Percentiles rank a stretch among this genome's conserved stretches.
These are phyloP conservation scores for Huntiella abstrusa DNA, from an alignment of 2,329 filamentous ascomycete genomes.

Conservation along the genomic window DNA sequence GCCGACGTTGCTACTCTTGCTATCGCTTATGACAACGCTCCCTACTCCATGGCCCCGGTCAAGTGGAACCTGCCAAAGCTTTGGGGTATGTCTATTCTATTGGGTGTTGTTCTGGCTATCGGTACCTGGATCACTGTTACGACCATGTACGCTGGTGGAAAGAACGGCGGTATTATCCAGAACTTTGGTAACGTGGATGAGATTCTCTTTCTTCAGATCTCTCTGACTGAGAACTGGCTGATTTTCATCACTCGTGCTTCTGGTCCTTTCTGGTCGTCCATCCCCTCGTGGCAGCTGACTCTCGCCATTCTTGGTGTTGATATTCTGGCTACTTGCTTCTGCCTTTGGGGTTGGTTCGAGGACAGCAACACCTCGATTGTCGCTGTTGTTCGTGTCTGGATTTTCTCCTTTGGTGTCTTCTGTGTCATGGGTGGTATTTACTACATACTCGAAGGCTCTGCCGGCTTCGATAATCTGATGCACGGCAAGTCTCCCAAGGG, in stretches of 20 bases:
- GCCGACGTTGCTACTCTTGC: slow-evolving; percentile 82
- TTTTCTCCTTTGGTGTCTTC: slow-evolving; percentile 81
- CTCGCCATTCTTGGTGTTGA: slow-evolving; percentile 68
- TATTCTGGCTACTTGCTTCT: slow-evolving; percentile 69
- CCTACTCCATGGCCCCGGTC: slow-evolving; percentile 67
- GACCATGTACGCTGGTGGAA: slow-evolving; percentile 50
- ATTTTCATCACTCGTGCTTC: slow-evolving; percentile 93
- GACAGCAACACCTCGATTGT: slow-evolving; percentile 51
- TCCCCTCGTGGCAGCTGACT: slow-evolving; percentile 68
- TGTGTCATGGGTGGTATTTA: slow-evolving; percentile 56
- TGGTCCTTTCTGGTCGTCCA: slow-evolving; percentile 78
- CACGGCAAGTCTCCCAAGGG: slow-evolving; percentile 73
- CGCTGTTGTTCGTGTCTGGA: slow-evolving; percentile 73
- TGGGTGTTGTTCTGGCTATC: slow-evolving; percentile 61
- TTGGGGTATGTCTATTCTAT: slow-evolving; percentile 77
- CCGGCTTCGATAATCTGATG: slow-evolving; percentile 80
- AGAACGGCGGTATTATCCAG: slow-evolving; percentile 70
- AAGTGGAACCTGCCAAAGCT: slow-evolving; percentile 88
- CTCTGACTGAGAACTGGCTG: slow-evolving; percentile 84
- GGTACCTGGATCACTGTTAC: slow-evolving; percentile 82
- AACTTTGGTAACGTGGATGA: slow-evolving; percentile 69
- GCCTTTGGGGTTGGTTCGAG: slow-evolving; percentile 68
- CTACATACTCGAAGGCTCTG: slow-evolving; percentile 65
- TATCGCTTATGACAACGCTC: slow-evolving; percentile 85
- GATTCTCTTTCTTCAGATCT: slow-evolving; percentile 77